phyloP scores from a whole-genome alignment of 352 stramenopile species.

The Stephanocyclus meneghinianus region DNA sequence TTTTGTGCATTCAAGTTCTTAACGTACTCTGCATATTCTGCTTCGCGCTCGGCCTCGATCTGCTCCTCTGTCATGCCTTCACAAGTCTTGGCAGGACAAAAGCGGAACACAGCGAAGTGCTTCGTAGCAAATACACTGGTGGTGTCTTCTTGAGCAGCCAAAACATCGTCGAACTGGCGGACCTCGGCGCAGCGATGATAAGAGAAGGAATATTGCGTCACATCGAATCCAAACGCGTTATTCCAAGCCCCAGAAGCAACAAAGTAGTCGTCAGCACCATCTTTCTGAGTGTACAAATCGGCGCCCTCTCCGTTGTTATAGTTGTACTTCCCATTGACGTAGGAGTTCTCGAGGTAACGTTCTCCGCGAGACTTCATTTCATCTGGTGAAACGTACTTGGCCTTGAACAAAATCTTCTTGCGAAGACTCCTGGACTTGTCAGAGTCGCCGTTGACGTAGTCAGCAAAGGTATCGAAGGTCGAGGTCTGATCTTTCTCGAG shows the following conservation, averaged over 20 bases:
- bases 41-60: neutral
- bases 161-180: slow-evolving; percentile 56
- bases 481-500: slow-evolving; percentile 6
- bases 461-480: neutral
- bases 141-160: slow-evolving; percentile 58
- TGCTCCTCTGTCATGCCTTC: neutral
- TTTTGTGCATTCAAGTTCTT: neutral
- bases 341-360: neutral
- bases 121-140: slow-evolving; percentile 59
- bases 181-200: slow-evolving; percentile 62
- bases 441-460: slow-evolving; percentile 9
- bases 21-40: neutral
- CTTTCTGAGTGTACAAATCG: neutral
- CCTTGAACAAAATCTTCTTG: slow-evolving; percentile 5
- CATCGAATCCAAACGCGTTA: slow-evolving; percentile 45
- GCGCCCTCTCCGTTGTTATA: slow-evolving; percentile 17
- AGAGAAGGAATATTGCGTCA: slow-evolving; percentile 59
- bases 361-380: slow-evolving; percentile 13
- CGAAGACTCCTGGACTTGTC: neutral
- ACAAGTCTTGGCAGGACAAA: slow-evolving; percentile 40
- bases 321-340: slow-evolving; percentile 15
- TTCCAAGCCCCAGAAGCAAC: slow-evolving; percentile 11
- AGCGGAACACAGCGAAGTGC: slow-evolving; percentile 69
- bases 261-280: slow-evolving; percentile 26
- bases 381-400: slow-evolving; percentile 20